These are phyloP conservation scores for Suillus decipiens DNA, from an alignment of 768 basidiomycete species.

Conservation along the genomic window DNA sequence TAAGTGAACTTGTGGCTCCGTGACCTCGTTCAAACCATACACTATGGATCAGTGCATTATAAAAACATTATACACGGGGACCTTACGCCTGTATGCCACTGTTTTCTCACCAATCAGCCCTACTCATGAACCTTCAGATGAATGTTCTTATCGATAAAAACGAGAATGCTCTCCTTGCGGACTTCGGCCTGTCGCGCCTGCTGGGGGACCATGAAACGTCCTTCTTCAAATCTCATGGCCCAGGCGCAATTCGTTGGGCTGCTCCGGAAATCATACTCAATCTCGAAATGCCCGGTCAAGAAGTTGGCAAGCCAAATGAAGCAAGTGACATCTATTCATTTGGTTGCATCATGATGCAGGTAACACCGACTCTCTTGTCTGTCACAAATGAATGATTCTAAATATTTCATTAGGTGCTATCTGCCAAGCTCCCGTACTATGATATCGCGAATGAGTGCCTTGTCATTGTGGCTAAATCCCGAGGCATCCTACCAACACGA, in stretches of 20 bases:
- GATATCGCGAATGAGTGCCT: neutral
- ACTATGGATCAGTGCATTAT: constrained; percentile 1
- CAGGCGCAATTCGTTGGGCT: constrained; percentile 4
- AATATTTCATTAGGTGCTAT: constrained; percentile 1
- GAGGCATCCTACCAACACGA: neutral
- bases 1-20: neutral
- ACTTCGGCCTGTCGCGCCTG: constrained; percentile 3
- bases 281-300: neutral
- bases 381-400: neutral
- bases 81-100: neutral
- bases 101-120: neutral
- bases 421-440: neutral
- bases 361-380: neutral
- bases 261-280: constrained; percentile 2
- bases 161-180: neutral
- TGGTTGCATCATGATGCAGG: constrained; percentile 11
- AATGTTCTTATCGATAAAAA: constrained; percentile 4
- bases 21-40: neutral
- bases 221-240: neutral
- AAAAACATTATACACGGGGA: constrained; percentile 5
- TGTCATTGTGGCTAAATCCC: neutral
- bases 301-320: neutral
- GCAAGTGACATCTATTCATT: constrained; percentile 9
- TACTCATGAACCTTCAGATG: neutral
- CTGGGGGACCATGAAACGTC: constrained; percentile 1